phyloP scores from a whole-genome alignment of 306 rosid genomes.

The Fragaria ananassa region DNA sequence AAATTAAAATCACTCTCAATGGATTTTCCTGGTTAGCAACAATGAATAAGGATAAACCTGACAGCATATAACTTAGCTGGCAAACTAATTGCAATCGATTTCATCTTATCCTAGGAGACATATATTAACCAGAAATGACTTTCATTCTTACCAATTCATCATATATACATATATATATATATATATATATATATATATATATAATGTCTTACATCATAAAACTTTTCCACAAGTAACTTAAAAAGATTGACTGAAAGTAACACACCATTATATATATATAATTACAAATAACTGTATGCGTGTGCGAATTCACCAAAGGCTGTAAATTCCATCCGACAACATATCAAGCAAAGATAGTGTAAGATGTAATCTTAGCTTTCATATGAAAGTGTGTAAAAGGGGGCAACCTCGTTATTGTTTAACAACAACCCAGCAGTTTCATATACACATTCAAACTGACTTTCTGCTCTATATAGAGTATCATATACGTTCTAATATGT shows the following conservation, averaged over 20 bases:
- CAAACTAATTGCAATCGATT: neutral
- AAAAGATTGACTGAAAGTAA: neutral
- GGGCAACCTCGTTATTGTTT: neutral
- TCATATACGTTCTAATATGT: neutral
- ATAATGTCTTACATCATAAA: neutral
- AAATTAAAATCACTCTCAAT: neutral
- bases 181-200: neutral
- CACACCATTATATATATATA: neutral
- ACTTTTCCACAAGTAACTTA: neutral
- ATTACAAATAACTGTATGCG: neutral
- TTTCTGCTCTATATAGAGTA: neutral
- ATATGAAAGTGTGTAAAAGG: neutral
- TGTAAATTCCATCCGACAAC: neutral
- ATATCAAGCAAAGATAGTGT: neutral
- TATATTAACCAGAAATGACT: neutral
- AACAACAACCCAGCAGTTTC: neutral
- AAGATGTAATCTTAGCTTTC: neutral
- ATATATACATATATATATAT: neutral
- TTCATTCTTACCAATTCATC: neutral
- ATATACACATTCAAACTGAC: neutral
- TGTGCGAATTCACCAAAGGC: neutral
- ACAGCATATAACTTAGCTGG: neutral
- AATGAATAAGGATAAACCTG: neutral
- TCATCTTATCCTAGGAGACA: neutral
- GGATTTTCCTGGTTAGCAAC: neutral